Evolutionary conservation across 2,329 filamentous ascomycete species (phyloP), one percentile per base, ranked within the genome.

Genomic region (Knoxdaviesia proteae): DNA sequence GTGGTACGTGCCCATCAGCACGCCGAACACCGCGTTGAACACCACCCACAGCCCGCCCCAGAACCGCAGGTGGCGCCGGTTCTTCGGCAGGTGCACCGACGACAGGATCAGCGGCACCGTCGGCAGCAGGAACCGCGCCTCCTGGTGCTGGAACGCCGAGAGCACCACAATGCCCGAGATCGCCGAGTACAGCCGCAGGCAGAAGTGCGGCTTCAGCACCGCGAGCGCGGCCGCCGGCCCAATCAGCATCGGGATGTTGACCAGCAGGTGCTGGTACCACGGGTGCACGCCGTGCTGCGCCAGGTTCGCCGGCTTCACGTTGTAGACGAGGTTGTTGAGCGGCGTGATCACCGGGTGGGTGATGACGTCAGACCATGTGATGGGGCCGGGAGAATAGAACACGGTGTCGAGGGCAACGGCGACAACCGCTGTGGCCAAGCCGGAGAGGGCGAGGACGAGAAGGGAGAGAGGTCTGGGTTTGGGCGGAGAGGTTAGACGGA

Each of bases 381-480:
- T 68, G 42, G 74, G 68, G 45, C 70, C 66, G 45, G 67, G 55
- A 39, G 70, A 64, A 56, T 94, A 94, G 57, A 92, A 94, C 39
- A 75, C 70, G 3, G 88, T 96, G 58, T 98, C 90, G 44, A 84
- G 68, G 44, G 74, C 71, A 50, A 94, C 71, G 36, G 86, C 88
- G 48, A 88, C 58, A 45, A 75, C 65, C 39, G 76, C 66, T 41
- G 84, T 87, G 41, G 77, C 56, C 34, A 80, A 56, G 33, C 74
- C 82, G 47, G 80, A 78, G 43, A 72, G 53, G 43, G 74, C 55
- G 51, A 90, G 68, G 45, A 74, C 69, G 48, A 74, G 54, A 40
- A 93, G 62, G 43, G 74, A 71, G 37, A 67, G 56, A 47, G 72
- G 74, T 55, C 72, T 75, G 45, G 40, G 33, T 6, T 6, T n/a